A percentile compares a stretch with the other conserved stretches of the same genome.
Conservation (phyloP, 805 yeast species). For the Cyberlindnera mycetangii region DNA sequence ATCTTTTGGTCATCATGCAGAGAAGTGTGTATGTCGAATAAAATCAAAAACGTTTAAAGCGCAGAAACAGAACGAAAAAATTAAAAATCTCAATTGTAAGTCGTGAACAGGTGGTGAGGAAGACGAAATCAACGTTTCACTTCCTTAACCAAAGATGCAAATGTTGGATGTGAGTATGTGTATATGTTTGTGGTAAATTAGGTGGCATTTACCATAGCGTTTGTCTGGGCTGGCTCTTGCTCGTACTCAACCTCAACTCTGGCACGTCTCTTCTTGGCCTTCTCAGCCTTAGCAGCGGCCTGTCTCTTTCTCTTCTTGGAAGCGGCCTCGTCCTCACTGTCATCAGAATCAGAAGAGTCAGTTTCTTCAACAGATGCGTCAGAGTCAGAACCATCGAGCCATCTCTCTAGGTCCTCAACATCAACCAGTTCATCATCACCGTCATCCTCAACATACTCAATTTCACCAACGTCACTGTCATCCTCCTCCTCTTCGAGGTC, state of each 20-base stretch:
- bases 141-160: neutral
- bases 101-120: neutral
- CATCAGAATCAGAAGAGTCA: slow-evolving; percentile 32
- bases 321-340: slow-evolving; percentile 36
- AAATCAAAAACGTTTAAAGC: neutral
- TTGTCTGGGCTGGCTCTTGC: slow-evolving; percentile 49
- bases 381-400: slow-evolving; percentile 61
- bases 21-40: neutral
- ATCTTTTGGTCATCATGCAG: neutral
- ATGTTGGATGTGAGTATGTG: neutral
- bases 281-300: slow-evolving; percentile 37
- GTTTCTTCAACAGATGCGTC: slow-evolving; percentile 34
- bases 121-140: neutral
- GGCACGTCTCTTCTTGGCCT: slow-evolving; percentile 54
- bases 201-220: slow-evolving; percentile 17
- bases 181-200: neutral
- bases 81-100: neutral
- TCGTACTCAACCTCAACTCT: slow-evolving; percentile 84
- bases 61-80: no score
- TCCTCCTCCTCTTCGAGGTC: slow-evolving; percentile 48
- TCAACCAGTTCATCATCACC: slow-evolving; percentile 92
- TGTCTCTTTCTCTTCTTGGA: slow-evolving; percentile 35
- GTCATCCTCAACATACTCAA: slow-evolving; percentile 87
- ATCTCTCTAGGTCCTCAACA: slow-evolving; percentile 87
- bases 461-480: slow-evolving; percentile 65